A percentile compares a stretch with the other conserved stretches of the same genome.
phyloP scores from a whole-genome alignment of 2,329 filamentous ascomycete genomes.

The Emericellopsis cladophorae region DNA sequence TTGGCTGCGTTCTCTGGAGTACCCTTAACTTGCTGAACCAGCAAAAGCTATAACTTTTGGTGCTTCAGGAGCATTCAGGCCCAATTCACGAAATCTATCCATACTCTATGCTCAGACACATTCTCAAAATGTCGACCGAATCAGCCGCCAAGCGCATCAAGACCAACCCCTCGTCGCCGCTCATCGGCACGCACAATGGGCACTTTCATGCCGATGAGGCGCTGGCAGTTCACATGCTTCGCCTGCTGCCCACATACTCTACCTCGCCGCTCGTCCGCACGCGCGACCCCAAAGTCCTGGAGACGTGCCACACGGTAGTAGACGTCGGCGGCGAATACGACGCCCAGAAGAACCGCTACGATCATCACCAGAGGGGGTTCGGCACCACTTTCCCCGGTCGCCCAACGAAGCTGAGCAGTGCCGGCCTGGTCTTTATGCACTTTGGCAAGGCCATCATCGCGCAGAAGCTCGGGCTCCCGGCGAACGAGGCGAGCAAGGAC shows the following conservation, averaged over 20 bases:
- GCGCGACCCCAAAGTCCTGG: slow-evolving; percentile 67
- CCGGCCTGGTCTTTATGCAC: slow-evolving; percentile 90
- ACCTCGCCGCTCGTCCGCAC: slow-evolving; percentile 69
- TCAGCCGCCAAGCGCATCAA: slow-evolving; percentile 73
- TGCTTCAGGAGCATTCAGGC: no score
- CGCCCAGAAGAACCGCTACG: slow-evolving; percentile 62
- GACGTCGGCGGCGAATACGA: slow-evolving; percentile 97
- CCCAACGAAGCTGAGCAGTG: slow-evolving; percentile 81
- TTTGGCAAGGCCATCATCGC: slow-evolving; percentile 80
- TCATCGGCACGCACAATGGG: slow-evolving; percentile 92
- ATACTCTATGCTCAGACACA: slow-evolving; percentile 17
- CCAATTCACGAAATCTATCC: no score
- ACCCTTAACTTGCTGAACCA: not conserved
- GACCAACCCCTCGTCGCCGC: slow-evolving; percentile 39
- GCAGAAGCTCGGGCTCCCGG: slow-evolving; percentile 21
- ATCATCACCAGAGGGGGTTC: slow-evolving; percentile 96
- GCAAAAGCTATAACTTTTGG: not conserved
- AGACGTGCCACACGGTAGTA: slow-evolving; percentile 84
- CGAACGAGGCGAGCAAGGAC: slow-evolving; percentile 35
- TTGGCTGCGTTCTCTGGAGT: no score
- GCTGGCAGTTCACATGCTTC: slow-evolving; percentile 90
- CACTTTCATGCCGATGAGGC: slow-evolving; percentile 99
- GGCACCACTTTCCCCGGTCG: slow-evolving; percentile 71
- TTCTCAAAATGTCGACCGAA: slow-evolving; percentile 35
- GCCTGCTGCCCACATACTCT: slow-evolving; percentile 70